phyloP scores from a whole-genome alignment of 2,329 filamentous ascomycete genomes.

The Leptographium wingfieldii region DNA sequence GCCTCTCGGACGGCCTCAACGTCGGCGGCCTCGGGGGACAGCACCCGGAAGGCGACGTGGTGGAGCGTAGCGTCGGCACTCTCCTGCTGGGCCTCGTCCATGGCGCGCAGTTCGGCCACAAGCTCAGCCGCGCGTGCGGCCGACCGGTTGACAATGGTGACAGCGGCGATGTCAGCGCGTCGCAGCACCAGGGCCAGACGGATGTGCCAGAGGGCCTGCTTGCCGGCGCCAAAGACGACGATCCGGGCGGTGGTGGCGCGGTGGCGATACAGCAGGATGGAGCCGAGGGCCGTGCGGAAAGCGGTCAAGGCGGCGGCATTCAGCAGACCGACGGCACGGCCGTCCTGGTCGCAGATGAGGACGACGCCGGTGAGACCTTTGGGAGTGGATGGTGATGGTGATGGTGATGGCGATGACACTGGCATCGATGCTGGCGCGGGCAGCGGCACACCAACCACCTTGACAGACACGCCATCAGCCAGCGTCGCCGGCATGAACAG shows the following conservation, averaged over 20 bases:
- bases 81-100: not conserved
- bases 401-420: not conserved
- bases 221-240: conserved; percentile 56
- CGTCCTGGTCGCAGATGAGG: conserved; percentile 43
- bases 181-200: conserved; percentile 47
- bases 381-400: not conserved
- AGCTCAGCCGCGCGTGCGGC: conserved; percentile 16
- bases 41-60: conserved; percentile 21
- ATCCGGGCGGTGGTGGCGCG: conserved; percentile 30
- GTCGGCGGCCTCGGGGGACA: conserved; percentile 2
- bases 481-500: conserved; percentile 56
- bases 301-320: conserved; percentile 58
- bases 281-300: conserved; percentile 54
- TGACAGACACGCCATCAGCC: conserved; percentile 47
- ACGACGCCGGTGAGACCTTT: conserved; percentile 37
- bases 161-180: conserved; percentile 14
- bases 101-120: conserved; percentile 22
- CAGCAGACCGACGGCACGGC: conserved; percentile 47
- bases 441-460: conserved; percentile 37
- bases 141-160: conserved; percentile 24
- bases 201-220: conserved; percentile 61
- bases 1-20: conserved; percentile 33
- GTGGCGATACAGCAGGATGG: conserved; percentile 47
- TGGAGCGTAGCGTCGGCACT: conserved; percentile 18
- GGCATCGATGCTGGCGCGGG: conserved; percentile 6